Evolutionary conservation across 108 stramenopile species (phyloP).

Genomic region (Cylindrotheca fusiformis): DNA sequence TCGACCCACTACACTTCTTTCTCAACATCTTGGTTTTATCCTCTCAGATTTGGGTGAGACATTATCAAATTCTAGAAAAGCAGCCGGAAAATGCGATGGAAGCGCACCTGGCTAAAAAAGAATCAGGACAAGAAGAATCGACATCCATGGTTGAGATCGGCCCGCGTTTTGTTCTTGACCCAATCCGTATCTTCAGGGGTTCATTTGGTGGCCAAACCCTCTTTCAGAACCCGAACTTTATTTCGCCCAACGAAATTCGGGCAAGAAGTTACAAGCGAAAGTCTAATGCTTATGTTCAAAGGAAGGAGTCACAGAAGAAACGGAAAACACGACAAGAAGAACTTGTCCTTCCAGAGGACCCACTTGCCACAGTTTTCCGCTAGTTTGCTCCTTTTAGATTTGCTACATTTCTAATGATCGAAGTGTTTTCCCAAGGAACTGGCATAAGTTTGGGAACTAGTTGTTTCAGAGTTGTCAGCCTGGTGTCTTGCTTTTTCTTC

Average conservation of each 20-base stretch:
- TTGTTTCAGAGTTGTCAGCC: too few species aligned
- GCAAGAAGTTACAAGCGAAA: slow-evolving; percentile 69
- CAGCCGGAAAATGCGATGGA: slow-evolving; percentile 78
- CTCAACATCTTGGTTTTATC: slow-evolving; percentile 10
- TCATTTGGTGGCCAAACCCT: slow-evolving; percentile 98
- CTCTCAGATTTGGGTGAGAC: slow-evolving; percentile 95
- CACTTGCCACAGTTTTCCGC: slow-evolving; percentile 76
- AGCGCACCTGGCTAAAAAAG: slow-evolving; percentile 73
- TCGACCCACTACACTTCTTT: slow-evolving; percentile 9
- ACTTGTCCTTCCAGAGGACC: slow-evolving; percentile 78
- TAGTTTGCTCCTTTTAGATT: too few species aligned
- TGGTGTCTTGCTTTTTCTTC: too few species aligned
- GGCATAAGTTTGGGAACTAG: too few species aligned
- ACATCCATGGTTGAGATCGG: slow-evolving; percentile 98
- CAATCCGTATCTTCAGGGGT: slow-evolving; percentile 96
- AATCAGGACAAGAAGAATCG: slow-evolving; percentile 61
- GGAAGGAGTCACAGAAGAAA: slow-evolving; percentile 77
- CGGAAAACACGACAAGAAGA: slow-evolving; percentile 76
- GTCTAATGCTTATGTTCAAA: slow-evolving; percentile 69
- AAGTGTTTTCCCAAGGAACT: too few species aligned
- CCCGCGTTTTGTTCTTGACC: slow-evolving; percentile 96
- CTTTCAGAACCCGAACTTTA: slow-evolving; percentile 88
- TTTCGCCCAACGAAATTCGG: slow-evolving; percentile 91
- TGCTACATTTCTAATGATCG: too few species aligned
- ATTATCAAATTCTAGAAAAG: slow-evolving; percentile 97